Evolutionary conservation across 805 yeast genomes (phyloP).

Genomic region (Pichia scutulata): DNA sequence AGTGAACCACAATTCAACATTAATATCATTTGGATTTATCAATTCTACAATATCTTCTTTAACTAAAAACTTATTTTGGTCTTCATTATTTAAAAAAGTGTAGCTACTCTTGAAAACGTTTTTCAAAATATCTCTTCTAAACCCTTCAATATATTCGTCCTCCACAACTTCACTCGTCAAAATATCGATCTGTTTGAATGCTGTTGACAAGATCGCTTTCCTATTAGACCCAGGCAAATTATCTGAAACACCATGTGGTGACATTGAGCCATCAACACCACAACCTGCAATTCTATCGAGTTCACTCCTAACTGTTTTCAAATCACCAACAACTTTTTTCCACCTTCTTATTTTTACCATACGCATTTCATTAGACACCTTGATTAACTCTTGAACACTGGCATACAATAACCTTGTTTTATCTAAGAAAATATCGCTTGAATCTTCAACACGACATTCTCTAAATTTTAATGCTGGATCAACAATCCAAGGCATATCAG

Average conservation of each 20-base stretch:
- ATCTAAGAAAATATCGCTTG: slow-evolving; percentile 8
- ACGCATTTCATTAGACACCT: slow-evolving; percentile 27
- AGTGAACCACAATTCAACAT: slow-evolving; percentile 25
- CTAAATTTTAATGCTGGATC: not conserved
- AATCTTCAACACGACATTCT: slow-evolving; percentile 5
- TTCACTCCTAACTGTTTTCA: slow-evolving; percentile 30
- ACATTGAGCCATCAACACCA: slow-evolving; percentile 8
- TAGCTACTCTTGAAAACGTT: not conserved
- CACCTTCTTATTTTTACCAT: slow-evolving; percentile 32
- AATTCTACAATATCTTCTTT: slow-evolving; percentile 1
- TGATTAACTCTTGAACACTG: slow-evolving; percentile 21
- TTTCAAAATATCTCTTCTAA: slow-evolving; percentile 3
- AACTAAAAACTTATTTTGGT: not conserved
- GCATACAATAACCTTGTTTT: slow-evolving; percentile 6
- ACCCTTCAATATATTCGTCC: not conserved
- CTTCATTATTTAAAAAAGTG: no score
- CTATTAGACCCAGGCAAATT: not conserved
- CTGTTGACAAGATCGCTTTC: not conserved
- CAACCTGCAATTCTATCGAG: slow-evolving; percentile 7
- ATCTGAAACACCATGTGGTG: not conserved
- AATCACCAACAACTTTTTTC: slow-evolving; percentile 39
- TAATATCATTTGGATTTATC: not conserved
- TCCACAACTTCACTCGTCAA: slow-evolving; percentile 1
- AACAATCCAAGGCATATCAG: slow-evolving; percentile 10
- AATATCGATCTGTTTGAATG: slow-evolving; percentile 8